Conservation (phyloP, 805 yeast species). For the Teunomyces pallodes region DNA sequence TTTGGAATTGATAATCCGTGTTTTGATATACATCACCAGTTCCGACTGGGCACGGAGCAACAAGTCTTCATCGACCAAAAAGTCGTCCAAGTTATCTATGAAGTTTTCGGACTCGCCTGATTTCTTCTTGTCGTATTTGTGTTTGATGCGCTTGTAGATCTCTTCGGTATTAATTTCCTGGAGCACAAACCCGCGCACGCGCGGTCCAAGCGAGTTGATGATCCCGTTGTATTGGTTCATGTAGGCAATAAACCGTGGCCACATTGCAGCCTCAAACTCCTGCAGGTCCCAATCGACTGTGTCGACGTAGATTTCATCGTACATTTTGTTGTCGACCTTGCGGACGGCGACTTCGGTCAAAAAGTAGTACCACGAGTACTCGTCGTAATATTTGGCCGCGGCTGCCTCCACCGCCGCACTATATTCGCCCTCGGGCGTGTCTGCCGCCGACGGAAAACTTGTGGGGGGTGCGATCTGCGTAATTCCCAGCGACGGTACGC, state of each 20-base stretch:
- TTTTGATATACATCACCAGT: constrained; percentile 36
- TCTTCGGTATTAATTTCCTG: constrained; percentile 31
- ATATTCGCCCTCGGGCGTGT: constrained; percentile 12
- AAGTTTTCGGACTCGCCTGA: constrained; percentile 10
- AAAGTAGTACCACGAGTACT: constrained; percentile 37
- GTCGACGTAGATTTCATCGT: constrained; percentile 28
- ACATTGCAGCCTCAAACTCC: constrained; percentile 20
- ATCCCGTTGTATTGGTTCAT: constrained; percentile 38
- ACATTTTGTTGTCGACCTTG: constrained; percentile 36
- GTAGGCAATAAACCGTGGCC: constrained; percentile 30
- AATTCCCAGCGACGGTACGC: constrained; percentile 32
- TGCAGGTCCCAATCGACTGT: constrained; percentile 24
- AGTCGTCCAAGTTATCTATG: constrained; percentile 31
- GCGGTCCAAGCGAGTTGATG: constrained; percentile 34
- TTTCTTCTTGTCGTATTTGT: constrained; percentile 17
- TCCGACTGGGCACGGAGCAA: constrained; percentile 35
- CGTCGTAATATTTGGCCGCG: constrained; percentile 21
- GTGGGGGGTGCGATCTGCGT: constrained; percentile 29
- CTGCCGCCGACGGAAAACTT: constrained; percentile 31
- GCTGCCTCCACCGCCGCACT: constrained; percentile 23
- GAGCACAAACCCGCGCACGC: constrained; percentile 29
- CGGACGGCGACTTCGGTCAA: constrained; percentile 40
- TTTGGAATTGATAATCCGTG: constrained; percentile 33
- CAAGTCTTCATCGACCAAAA: constrained; percentile 32
- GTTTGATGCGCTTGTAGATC: constrained; percentile 25